Evolutionary conservation across 768 basidiomycete species (phyloP), one percentile per base, ranked within the genome.

Genomic region (Calocybe gangraenosa): DNA sequence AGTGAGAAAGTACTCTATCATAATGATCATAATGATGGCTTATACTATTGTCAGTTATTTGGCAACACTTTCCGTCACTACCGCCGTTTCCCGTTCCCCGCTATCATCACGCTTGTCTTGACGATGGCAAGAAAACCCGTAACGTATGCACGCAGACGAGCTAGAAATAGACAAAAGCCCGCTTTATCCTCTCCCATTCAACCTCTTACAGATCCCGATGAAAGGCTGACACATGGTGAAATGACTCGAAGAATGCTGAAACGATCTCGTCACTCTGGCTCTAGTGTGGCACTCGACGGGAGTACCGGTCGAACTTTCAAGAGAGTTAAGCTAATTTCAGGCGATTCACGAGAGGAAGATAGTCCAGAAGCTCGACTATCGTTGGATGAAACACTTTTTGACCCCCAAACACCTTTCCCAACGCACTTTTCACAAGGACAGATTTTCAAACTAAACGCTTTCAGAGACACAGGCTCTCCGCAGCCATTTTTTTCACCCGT

Each of bases 231-330:
- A n/a, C 40, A 40, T n/a, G 34, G 50, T 19, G 56, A 54, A 46
- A 54, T 52, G 53, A 18, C 46, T 3, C 50, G 53, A 6, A 40
- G 53, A 40, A 54, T 50, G 41, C 44, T 54, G 40, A 55, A 57
- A 43, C 47, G 56, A 38, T 48, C 51, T 47, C 53, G 49, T 41
- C 48, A 19, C 21, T 33, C 39, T 32, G 32, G 19, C 38, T 35
- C 46, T 25, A 30, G n/a, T 30, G 31, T n/a, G n/a, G n/a, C n/a
- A n/a, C 25, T 41, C 39, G 19, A 21, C 37, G 15, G 7, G 9
- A 25, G 37, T 18, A 1, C 43, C 17, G 44, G 37, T 14, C 20
- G 48, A 8, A 19, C 21, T 35, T 5, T 13, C 36, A 57, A 57
- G 49, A 57, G 49, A 40, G 36, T 21, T 30, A 55, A 40, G 37